These are phyloP conservation scores for Berberis thunbergii DNA, from an alignment of 164 flowering plant species.

Conservation along the genomic window DNA sequence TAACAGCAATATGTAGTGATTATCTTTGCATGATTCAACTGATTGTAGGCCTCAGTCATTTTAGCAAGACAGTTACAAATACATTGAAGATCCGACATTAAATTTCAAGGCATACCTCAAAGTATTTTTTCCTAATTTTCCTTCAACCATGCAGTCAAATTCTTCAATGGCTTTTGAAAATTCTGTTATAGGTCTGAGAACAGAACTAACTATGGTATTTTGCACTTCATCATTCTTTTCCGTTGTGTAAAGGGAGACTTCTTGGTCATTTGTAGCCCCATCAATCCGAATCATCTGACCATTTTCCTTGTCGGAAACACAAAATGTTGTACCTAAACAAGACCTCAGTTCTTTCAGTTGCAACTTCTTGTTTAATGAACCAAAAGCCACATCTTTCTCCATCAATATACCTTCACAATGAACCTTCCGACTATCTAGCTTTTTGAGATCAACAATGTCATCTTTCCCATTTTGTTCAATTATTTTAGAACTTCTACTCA, in stretches of 20 bases:
- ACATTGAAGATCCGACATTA: background rate
- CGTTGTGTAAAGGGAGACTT: slow-evolving; percentile 2
- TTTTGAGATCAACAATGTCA: slow-evolving; percentile 12
- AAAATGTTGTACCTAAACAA: slow-evolving; percentile 13
- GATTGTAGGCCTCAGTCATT: too few species aligned
- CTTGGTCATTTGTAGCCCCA: slow-evolving; percentile 1
- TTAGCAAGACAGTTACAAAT: too few species aligned
- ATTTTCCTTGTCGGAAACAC: slow-evolving; percentile 6
- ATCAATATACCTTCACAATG: slow-evolving; percentile 9
- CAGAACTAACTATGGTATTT: slow-evolving; percentile 3
- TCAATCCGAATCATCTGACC: slow-evolving; percentile 9
- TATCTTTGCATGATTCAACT: too few species aligned
- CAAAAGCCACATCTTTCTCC: slow-evolving; percentile 23
- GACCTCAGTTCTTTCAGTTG: slow-evolving; percentile 21
- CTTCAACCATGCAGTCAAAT: slow-evolving; percentile 20
- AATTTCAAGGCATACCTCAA: slow-evolving; percentile 27
- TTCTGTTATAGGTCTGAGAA: slow-evolving; percentile 9
- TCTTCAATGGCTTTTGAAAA: slow-evolving; percentile 18
- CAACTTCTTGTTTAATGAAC: slow-evolving; percentile 19
- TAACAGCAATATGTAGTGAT: too few species aligned
- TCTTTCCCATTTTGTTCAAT: slow-evolving; percentile 13
- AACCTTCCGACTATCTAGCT: slow-evolving; percentile 6
- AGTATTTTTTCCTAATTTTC: slow-evolving; percentile 18
- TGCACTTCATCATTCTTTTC: slow-evolving; percentile 11
- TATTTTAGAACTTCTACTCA: slow-evolving; percentile 16